Percentiles rank a stretch among this genome's conserved stretches.
phyloP scores from a whole-genome alignment of 495 filamentous ascomycete species.

The Durotheca rogersii region DNA sequence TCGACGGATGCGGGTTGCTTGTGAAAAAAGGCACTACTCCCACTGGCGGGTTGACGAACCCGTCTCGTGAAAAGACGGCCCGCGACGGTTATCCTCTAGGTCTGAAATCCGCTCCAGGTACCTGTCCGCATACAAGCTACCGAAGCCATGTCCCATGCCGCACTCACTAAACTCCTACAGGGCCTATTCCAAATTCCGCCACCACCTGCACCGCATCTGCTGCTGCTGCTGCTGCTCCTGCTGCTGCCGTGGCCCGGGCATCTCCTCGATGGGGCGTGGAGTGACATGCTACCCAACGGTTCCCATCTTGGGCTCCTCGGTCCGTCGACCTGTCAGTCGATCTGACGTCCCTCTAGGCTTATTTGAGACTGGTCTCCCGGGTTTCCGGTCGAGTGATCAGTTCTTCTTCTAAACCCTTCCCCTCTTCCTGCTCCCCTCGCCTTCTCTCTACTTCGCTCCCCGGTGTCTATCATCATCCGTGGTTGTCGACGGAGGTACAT shows the following conservation, averaged over 20 bases:
- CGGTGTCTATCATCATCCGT: too few species aligned
- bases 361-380: conserved; percentile 6
- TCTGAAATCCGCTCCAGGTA: too few species aligned
- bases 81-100: background rate
- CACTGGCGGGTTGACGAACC: background rate
- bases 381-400: conserved; percentile 12
- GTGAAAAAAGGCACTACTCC: too few species aligned
- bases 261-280: conserved; percentile 3
- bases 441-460: too few species aligned
- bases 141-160: too few species aligned
- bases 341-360: conserved; percentile 1
- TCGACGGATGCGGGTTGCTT: conserved; percentile 1
- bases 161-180: too few species aligned
- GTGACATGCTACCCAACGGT: conserved; percentile 3
- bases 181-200: conserved; percentile 4
- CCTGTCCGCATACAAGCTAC: too few species aligned
- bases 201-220: background rate
- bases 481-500: too few species aligned
- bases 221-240: background rate
- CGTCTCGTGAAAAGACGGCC: background rate
- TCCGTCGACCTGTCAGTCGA: conserved; percentile 3
- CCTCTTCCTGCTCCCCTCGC: too few species aligned
- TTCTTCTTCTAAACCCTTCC: too few species aligned
- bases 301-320: conserved; percentile 11
- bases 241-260: conserved; percentile 6